Percentiles rank a stretch among this genome's conserved stretches.
Evolutionary conservation across 2,329 filamentous ascomycete species (phyloP).

Genomic region (Fragosphaeria purpurea): DNA sequence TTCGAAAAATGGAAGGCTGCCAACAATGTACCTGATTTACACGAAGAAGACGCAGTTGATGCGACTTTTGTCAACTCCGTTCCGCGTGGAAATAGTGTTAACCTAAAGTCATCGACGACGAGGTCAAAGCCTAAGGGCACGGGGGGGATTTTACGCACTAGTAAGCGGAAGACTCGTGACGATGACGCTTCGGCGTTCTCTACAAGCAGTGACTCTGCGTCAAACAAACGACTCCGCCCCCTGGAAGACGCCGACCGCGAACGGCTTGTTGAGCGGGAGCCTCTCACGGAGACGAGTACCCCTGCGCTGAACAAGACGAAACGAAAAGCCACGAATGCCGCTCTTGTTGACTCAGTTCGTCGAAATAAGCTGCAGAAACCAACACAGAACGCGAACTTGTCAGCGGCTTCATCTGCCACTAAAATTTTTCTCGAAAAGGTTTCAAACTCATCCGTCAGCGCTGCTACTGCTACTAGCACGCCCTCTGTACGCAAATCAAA

Average conservation of each 20-base stretch:
- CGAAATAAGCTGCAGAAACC: slow-evolving; percentile 42
- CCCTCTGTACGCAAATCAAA: slow-evolving; percentile 10
- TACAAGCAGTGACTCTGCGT: slow-evolving; percentile 22
- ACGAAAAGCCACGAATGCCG: slow-evolving; percentile 37
- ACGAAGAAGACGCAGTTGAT: slow-evolving; percentile 29
- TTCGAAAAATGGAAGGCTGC: slow-evolving; percentile 49
- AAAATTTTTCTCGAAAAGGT: slow-evolving; percentile 49
- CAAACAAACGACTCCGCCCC: slow-evolving; percentile 39
- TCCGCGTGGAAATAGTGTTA: too few relatives aligned
- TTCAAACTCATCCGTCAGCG: slow-evolving; percentile 37
- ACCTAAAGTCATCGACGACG: too few relatives aligned
- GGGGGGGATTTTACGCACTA: slow-evolving; percentile 20
- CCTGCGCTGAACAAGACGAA: slow-evolving; percentile 37
- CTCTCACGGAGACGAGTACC: slow-evolving; percentile 24
- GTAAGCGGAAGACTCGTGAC: slow-evolving; percentile 49
- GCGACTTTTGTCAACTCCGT: neutral
- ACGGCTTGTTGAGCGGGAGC: slow-evolving; percentile 24
- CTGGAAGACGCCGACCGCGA: slow-evolving; percentile 1
- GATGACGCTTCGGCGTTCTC: slow-evolving; percentile 31
- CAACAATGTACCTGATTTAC: slow-evolving; percentile 41
- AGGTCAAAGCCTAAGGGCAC: slow-evolving; percentile 22
- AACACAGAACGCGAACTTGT: neutral
- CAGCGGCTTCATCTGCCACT: slow-evolving; percentile 37
- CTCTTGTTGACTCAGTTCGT: slow-evolving; percentile 35
- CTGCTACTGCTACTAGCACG: slow-evolving; percentile 12